Evolutionary conservation across 202 grass and related monocot species (phyloP).

Genomic region (Elaeis oleifera): DNA sequence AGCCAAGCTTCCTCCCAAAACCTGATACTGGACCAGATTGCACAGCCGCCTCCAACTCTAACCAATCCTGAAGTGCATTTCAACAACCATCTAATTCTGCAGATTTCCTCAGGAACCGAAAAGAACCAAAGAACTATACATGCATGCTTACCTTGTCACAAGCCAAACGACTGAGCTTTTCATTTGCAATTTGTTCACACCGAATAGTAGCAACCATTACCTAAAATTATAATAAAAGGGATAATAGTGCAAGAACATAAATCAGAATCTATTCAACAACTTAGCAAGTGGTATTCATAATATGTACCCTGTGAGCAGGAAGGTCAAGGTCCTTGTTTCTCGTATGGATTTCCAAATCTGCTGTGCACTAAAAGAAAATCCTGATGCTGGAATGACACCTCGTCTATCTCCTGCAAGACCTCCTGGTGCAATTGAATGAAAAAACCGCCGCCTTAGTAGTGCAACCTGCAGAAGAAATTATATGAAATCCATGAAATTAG

Average conservation of each 20-base stretch:
- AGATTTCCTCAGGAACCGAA: neutral
- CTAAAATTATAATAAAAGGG: neutral
- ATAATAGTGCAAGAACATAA: too few species aligned
- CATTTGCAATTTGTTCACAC: constrained; percentile 9
- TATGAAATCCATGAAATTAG: neutral
- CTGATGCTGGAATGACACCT: constrained; percentile 7
- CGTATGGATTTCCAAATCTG: constrained; percentile 7
- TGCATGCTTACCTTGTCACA: neutral
- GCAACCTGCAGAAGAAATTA: neutral
- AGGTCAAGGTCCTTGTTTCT: constrained; percentile 14
- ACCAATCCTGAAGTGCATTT: constrained; percentile 12
- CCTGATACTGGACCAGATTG: constrained; percentile 13
- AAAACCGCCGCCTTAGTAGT: constrained; percentile 1
- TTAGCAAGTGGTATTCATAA: too few species aligned
- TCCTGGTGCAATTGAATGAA: constrained; percentile 4
- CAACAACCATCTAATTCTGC: constrained; percentile 1
- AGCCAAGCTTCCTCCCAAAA: constrained; percentile 21
- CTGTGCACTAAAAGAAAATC: constrained; percentile 5
- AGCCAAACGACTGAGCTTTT: neutral
- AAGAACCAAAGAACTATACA: neutral
- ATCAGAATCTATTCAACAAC: too few species aligned
- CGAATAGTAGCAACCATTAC: constrained; percentile 12
- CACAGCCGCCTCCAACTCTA: constrained; percentile 7
- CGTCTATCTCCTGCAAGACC: constrained; percentile 4
- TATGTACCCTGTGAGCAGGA: constrained; percentile 9